phyloP scores from a whole-genome alignment of 2,329 filamentous ascomycete species.

The Alternaria alternata region DNA sequence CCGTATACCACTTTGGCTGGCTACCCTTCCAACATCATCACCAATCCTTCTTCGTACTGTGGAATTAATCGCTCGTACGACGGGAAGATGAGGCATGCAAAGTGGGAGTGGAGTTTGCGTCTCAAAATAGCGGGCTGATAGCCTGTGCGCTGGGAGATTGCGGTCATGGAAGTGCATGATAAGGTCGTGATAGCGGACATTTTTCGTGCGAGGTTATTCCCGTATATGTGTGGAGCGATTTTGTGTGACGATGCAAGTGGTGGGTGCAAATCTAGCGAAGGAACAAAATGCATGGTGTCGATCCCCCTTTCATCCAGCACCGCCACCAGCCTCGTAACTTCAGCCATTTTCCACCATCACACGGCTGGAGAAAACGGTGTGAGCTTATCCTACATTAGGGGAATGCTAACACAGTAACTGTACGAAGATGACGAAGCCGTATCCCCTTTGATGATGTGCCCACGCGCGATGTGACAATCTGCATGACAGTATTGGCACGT shows the following conservation, averaged over 20 bases:
- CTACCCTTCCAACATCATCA: not conserved
- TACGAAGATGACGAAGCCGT: not conserved
- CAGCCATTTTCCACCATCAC: not conserved
- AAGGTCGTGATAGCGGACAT: not conserved
- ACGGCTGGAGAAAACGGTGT: not conserved
- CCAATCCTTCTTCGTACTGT: not conserved
- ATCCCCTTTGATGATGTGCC: not conserved
- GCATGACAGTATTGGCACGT: slow-evolving; percentile 3
- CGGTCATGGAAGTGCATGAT: not conserved
- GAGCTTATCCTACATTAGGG: not conserved
- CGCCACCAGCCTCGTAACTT: not conserved
- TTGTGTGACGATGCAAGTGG: not conserved
- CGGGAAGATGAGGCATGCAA: not conserved
- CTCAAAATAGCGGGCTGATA: slow-evolving; percentile 2
- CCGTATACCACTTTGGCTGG: not conserved
- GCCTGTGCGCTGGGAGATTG: slow-evolving; percentile 1
- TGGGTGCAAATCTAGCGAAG: not conserved
- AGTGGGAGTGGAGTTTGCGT: not conserved
- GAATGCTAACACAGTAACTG: not conserved
- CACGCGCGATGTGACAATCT: slow-evolving; percentile 1
- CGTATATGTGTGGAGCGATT: not conserved
- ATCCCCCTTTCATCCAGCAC: slow-evolving; percentile 1
- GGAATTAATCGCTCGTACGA: not conserved
- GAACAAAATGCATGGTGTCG: slow-evolving; percentile 1
- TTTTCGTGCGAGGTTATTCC: slow-evolving; percentile 1